Percentiles rank a stretch among this genome's conserved stretches.
Evolutionary conservation across 768 basidiomycete species (phyloP).

Genomic region (Serendipita indica): DNA sequence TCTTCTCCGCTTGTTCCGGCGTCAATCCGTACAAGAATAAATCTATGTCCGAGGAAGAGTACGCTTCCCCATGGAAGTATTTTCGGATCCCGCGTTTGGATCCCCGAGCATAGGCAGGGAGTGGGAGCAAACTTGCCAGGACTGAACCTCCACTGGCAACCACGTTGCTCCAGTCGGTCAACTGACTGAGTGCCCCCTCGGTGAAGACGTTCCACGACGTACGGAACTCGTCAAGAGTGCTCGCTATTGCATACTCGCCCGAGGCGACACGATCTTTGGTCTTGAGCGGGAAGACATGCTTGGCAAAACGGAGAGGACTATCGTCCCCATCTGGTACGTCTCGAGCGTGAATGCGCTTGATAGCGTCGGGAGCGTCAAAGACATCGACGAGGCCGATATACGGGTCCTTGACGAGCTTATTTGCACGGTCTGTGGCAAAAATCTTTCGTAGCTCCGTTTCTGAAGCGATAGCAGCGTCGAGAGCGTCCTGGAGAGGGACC

Average conservation of each 20-base stretch:
- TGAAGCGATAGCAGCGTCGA: conserved; percentile 42
- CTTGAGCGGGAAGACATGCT: conserved; percentile 41
- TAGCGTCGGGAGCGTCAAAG: conserved; percentile 32
- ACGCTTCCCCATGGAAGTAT: conserved; percentile 37
- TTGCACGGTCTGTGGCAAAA: conserved; percentile 38
- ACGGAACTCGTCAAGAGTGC: conserved; percentile 41
- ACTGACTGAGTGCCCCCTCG: conserved; percentile 44
- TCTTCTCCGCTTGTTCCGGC: conserved; percentile 44
- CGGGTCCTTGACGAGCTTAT: conserved; percentile 31
- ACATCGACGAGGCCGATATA: conserved; percentile 46
- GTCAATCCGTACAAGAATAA: conserved; percentile 48
- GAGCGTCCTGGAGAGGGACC: conserved; percentile 29
- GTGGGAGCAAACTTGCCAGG: conserved; percentile 39
- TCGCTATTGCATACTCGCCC: conserved; percentile 35
- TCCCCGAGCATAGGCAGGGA: conserved; percentile 27
- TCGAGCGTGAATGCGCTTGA: conserved; percentile 38
- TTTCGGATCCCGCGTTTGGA: conserved; percentile 45
- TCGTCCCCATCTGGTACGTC: conserved; percentile 29
- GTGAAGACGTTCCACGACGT: conserved; percentile 50
- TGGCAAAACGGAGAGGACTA: conserved; percentile 23
- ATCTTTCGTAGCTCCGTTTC: conserved; percentile 40
- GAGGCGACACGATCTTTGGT: conserved; percentile 32
- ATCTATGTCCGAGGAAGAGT: conserved; percentile 49
- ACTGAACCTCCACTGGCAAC: conserved; percentile 48
- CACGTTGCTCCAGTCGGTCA: conserved; percentile 42